Conservation (phyloP, 2,329 filamentous ascomycete genomes). For the Triangularia verruculosa region DNA sequence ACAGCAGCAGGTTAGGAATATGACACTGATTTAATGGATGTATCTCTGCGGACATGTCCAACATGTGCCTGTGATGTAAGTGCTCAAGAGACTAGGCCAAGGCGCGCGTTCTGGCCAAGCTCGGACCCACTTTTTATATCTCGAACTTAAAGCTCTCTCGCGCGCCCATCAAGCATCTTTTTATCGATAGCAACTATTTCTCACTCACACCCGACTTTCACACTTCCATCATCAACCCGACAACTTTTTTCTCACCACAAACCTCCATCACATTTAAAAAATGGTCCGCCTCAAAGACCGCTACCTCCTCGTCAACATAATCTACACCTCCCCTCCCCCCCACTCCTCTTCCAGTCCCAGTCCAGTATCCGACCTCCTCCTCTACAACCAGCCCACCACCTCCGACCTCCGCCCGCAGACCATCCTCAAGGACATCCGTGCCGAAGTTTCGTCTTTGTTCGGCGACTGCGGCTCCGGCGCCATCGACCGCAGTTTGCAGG, state of each 20-base stretch:
- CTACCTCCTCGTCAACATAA: conserved; percentile 90
- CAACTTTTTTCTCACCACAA: not conserved
- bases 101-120: no score
- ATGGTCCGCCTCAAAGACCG: conserved; percentile 98
- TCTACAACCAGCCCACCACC: conserved; percentile 76
- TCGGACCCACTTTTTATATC: no score
- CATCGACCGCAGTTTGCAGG: conserved; percentile 65
- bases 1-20: conserved; percentile 6
- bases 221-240: not conserved
- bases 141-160: no score
- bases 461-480: conserved; percentile 86
- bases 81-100: no score
- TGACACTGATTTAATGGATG: not conserved
- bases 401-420: conserved; percentile 64
- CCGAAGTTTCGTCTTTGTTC: conserved; percentile 69
- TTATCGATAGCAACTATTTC: no score
- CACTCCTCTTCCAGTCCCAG: conserved; percentile 32
- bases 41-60: not conserved
- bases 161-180: no score
- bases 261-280: not conserved
- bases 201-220: no score
- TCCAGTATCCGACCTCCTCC: conserved; percentile 58
- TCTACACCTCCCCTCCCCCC: conserved; percentile 66
- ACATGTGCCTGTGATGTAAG: not conserved
- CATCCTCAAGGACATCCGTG: conserved; percentile 67